Evolutionary conservation across 2,329 filamentous ascomycete species (phyloP).

Genomic region (Hirsutella rhossiliensis): DNA sequence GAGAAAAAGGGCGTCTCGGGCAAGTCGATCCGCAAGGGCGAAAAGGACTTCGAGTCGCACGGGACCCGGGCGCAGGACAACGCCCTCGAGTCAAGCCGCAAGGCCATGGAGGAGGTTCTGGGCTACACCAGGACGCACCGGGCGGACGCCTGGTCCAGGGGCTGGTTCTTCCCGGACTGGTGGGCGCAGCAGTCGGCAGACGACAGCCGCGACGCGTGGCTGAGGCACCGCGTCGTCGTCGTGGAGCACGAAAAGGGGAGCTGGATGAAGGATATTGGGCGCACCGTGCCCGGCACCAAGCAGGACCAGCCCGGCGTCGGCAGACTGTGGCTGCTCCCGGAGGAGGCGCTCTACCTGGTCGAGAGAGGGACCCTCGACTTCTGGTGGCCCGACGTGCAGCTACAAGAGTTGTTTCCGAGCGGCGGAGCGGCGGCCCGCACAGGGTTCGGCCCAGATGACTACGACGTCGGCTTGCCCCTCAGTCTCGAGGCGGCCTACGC

Average conservation of each 20-base stretch:
- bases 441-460: constrained; percentile 23
- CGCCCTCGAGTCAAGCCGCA: constrained; percentile 67
- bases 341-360: constrained; percentile 81
- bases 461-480: constrained; percentile 63
- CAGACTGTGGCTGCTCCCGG: constrained; percentile 73
- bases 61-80: constrained; percentile 71
- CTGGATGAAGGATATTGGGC: constrained; percentile 67
- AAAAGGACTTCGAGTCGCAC: constrained; percentile 95
- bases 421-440: constrained; percentile 11
- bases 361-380: constrained; percentile 82
- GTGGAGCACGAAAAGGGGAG: constrained; percentile 61
- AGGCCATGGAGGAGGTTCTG: constrained; percentile 82
- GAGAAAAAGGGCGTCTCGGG: constrained; percentile 37
- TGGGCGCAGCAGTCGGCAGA: constrained; percentile 22
- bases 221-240: constrained; percentile 45
- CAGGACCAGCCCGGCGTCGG: constrained; percentile 40
- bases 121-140: constrained; percentile 63
- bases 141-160: constrained; percentile 53
- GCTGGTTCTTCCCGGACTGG: constrained; percentile 59
- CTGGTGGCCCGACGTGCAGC: constrained; percentile 58
- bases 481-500: constrained; percentile 87
- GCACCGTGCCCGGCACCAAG: constrained; percentile 43
- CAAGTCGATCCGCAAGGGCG: constrained; percentile 74
- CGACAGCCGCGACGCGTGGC: constrained; percentile 12
- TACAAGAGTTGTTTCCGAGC: constrained; percentile 35